A percentile compares a stretch with the other conserved stretches of the same genome.
Conservation (phyloP, 2,329 filamentous ascomycete species). For the Fusarium irregulare region DNA sequence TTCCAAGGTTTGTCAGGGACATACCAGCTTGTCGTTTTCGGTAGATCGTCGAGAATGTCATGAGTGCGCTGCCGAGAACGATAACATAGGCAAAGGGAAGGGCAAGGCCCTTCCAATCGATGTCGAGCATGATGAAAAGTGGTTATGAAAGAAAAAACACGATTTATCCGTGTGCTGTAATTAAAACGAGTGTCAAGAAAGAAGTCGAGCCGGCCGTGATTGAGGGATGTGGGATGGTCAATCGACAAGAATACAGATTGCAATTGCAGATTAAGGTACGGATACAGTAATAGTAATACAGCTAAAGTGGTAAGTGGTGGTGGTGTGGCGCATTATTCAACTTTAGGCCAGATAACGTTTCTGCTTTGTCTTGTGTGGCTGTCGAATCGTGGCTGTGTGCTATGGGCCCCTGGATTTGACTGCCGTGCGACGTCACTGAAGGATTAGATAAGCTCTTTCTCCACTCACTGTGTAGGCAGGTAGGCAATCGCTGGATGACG, state of each 20-base stretch:
- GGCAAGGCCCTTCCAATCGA: constrained; percentile 85
- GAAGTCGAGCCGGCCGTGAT: constrained; percentile 21
- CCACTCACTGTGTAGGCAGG: constrained; percentile 29
- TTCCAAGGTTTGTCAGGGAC: constrained; percentile 40
- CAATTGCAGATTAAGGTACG: constrained; percentile 4
- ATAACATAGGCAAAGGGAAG: constrained; percentile 90
- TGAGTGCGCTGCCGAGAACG: constrained; percentile 87
- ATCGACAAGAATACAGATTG: constrained; percentile 32
- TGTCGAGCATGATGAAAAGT: constrained; percentile 59
- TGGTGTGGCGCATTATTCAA: constrained; percentile 35
- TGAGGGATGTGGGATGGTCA: constrained; percentile 6
- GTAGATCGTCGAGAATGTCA: constrained; percentile 93
- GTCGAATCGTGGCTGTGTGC: constrained; percentile 12
- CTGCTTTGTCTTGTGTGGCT: constrained; percentile 16
- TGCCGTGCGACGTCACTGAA: constrained; percentile 38
- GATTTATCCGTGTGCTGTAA: constrained; percentile 1
- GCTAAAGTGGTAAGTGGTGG: constrained; percentile 15
- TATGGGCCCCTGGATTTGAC: constrained; percentile 8
- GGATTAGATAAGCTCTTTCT: constrained; percentile 30
- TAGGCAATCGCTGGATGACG: constrained; percentile 45
- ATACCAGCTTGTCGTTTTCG: constrained; percentile 88
- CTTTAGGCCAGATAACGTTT: constrained; percentile 41
- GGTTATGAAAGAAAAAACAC: constrained; percentile 8
- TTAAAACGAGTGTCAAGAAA: constrained; percentile 31
- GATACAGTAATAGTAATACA: constrained; percentile 4